Base-by-base conservation (phyloP, 768 basidiomycete genomes). In the Serendipita sp. region DNA sequence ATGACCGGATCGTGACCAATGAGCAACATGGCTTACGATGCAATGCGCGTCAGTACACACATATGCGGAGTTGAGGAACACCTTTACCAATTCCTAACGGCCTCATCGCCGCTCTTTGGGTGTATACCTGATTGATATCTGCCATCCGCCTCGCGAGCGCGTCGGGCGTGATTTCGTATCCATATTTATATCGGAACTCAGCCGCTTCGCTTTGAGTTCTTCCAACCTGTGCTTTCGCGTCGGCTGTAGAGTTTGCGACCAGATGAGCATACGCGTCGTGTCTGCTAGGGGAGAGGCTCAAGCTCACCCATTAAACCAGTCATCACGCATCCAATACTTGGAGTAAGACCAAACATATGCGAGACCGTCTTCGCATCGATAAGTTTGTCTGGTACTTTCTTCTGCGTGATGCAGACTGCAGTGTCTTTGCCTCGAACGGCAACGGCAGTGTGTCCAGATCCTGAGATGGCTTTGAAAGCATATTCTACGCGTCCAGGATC, bases 391-490 rank as follows among this genome's bases (percentile, higher is more conserved):
- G 96, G 92, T 43, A 99, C 87, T 79, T 98, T 98, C 78, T 92
- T 92, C 78, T 98, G 96, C 23, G 95, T 97, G 69, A 99, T 93
- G 45, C 97, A 88, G 5, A 98, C 93, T 3, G 87, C 81, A 3
- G 93, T 95, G 69, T 98, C 94, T 74, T 90, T 90, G 16, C 96
- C 96, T 70, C 95, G 79, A 50, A 98, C 88, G 16, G 94, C 82
- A 62, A 99, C 81, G 0, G 95, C 84, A 1, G 96, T 98, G 71
- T 97, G 91, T 0, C 93, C 95, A 1, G 93, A 92, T 64, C 91
- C 92, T 67, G 93, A 91, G 74, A 98, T 97, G 55, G 96, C 96
- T 76, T 98, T 99, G 86, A 98, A 98, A 31, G 96, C 95, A 80
- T 98, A 98, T 77, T 98, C 94, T 97, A 70, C 3, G 46, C 48